Evolutionary conservation across 805 yeast species (phyloP), one percentile per base, ranked within the genome.

Genomic region (Candida broadrunensis): DNA sequence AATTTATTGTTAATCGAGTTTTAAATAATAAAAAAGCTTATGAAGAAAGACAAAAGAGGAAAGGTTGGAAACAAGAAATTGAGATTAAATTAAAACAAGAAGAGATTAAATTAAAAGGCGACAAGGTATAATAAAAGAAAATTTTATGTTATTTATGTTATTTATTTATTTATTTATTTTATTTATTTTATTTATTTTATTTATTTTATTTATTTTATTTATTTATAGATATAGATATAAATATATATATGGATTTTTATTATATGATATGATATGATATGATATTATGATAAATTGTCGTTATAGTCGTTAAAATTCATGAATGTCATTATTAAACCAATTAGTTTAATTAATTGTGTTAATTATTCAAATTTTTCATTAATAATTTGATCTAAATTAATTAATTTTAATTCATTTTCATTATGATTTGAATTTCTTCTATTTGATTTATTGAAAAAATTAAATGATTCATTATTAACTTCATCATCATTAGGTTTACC

Each of bases 21-120:
- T 65, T 84, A 52, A 63, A 70, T 30, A 80, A 86, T 56, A 73
- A 84, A 47, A 78, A 75, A 17, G 75, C 80, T 15, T 93, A 87
- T 58, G 88, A 86, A 55, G 91, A 84, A 52, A 81, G 99, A 56
- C 98, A 93, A 64, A 72, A 78, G 41, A 80, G 81, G 46, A 91
- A 93, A 65, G 95, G 96, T 2, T 81, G 88, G 79, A 86, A 88
- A 64, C 67, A 81, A 16, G 83, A 75, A 49, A 51, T 50, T 9
- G 75, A 70, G 45, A 46, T 40, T 40, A 48, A 53, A 41, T 45
- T 70, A n/a, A 47, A 52, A 39, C 53, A 50, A 7, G 51, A 47
- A 14, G 69, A 29, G 29, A n/a, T n/a, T n/a, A n/a, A 21, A 6
- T 21, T 47, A 36, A 16, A 46, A 31, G 38, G 43, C 31, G n/a